Evolutionary conservation across 441 rosid genomes (phyloP), one percentile per base, ranked within the genome.

Genomic region (Adansonia grandidieri): DNA sequence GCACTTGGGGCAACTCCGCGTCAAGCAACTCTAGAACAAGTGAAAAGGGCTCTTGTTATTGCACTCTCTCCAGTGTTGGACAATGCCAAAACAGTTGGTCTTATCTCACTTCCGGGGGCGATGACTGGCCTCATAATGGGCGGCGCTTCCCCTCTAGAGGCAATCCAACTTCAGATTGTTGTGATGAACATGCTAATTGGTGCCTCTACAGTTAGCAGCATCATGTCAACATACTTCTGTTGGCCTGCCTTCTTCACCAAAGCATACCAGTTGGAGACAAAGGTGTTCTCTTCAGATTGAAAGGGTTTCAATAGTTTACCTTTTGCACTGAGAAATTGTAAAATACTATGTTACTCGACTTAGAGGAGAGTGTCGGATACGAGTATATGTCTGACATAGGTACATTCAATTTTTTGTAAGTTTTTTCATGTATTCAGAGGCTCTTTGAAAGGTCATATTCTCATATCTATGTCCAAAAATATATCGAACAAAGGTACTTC

Each of bases 91-190:
- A 93, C 98, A 0, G 95, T 96, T 19, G 98, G 98, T 13, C 86
- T 96, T 60, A 91, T 96, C 22, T 90, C 97, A 0, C 87, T 96
- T 32, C 99, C 99, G 0, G 97, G 99, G 0, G 97, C 99, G 0
- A 96, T 96, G 99, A 96, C 98, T 0, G 97, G 97, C 14, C 89
- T 93, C 77, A 93, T 96, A 75, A 91, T 93, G 99, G 99, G 98
- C 1, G 99, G 99, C 19, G 92, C 98, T 6, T 92, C 98, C 2
- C 98, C 98, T 0, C 77, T 90, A 2, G 97, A 93, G 77, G 98
- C 99, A 2, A 91, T 96, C 70, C 99, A 93, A 73, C 86, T 96
- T 6, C 99, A 95, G 88, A 93, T 95, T 1, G 91, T 92, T 40
- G 98, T 95, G 0, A 91, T 91, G 99, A 95, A 92, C 84, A 93